Evolutionary conservation across 1,284 basidiomycete species (phyloP).

Genomic region (Chalciporus sp.): DNA sequence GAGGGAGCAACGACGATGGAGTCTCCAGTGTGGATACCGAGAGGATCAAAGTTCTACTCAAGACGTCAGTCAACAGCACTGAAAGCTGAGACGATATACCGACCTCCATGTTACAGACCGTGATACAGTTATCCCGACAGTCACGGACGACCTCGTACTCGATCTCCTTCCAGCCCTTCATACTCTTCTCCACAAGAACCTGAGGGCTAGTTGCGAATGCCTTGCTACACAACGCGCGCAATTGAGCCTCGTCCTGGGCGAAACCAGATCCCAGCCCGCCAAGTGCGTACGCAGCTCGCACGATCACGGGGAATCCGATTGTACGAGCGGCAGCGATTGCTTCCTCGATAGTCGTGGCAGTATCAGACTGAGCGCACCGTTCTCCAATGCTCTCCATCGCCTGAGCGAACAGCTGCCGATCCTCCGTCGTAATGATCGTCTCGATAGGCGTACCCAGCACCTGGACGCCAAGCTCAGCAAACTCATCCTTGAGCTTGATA

Average conservation of each 20-base stretch:
- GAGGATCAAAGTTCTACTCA: constrained; percentile 92
- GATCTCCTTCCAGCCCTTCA: constrained; percentile 99
- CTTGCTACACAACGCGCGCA: constrained; percentile 86
- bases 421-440: constrained; percentile 97
- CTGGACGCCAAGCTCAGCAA: constrained; percentile 83
- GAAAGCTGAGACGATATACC: constrained; percentile 29
- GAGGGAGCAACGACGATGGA: constrained; percentile 99
- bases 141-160: constrained; percentile 99
- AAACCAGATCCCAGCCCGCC: constrained; percentile 96
- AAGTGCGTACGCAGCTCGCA: constrained; percentile 95
- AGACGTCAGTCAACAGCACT: background rate
- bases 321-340: constrained; percentile 80
- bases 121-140: constrained; percentile 97
- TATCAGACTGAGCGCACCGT: constrained; percentile 87
- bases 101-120: constrained; percentile 99
- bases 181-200: constrained; percentile 96
- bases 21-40: constrained; percentile 98
- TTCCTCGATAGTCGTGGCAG: constrained; percentile 85
- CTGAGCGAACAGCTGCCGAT: constrained; percentile 90
- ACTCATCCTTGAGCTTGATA: constrained; percentile 97
- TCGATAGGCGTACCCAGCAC: constrained; percentile 97
- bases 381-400: constrained; percentile 98
- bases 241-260: constrained; percentile 86
- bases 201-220: constrained; percentile 97
- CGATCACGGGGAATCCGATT: constrained; percentile 97